Percentiles rank a stretch among this genome's conserved stretches.
Evolutionary conservation across 2,329 filamentous ascomycete species (phyloP).

Genomic region (Pestalotiopsis fici): DNA sequence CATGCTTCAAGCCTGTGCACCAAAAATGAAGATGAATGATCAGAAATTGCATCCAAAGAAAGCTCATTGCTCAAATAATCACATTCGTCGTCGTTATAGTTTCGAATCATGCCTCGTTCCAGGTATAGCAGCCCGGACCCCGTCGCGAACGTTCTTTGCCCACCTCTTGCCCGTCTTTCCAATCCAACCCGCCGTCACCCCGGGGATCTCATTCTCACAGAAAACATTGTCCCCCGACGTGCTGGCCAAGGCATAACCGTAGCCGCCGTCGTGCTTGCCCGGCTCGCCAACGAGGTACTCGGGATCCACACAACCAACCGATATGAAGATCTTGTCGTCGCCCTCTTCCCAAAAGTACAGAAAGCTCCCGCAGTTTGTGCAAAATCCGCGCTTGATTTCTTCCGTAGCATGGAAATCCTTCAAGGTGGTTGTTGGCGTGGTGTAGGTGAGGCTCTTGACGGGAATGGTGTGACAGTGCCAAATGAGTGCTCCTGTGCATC

Average conservation of each 20-base stretch:
- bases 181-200: neutral
- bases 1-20: no score
- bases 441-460: slow-evolving; percentile 34
- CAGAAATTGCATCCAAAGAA: no score
- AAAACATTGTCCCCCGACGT: neutral
- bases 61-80: neutral
- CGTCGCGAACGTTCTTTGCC: neutral
- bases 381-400: slow-evolving; percentile 46
- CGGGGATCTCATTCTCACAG: slow-evolving; percentile 1
- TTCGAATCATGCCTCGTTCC: neutral
- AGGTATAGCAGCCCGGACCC: neutral
- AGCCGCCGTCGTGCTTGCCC: slow-evolving; percentile 12
- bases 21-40: no score
- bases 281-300: slow-evolving; percentile 32
- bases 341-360: slow-evolving; percentile 45
- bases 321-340: slow-evolving; percentile 30
- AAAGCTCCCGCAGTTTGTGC: slow-evolving; percentile 47
- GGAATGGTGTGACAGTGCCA: slow-evolving; percentile 40
- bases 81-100: neutral
- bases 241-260: slow-evolving; percentile 4
- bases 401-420: slow-evolving; percentile 41
- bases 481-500: slow-evolving; percentile 49
- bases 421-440: slow-evolving; percentile 31
- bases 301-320: slow-evolving; percentile 46
- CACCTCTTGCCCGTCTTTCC: slow-evolving; percentile 1